Conservation (phyloP, 1,139 yeast genomes). For the Nakaseomyces uthaithaninus region DNA sequence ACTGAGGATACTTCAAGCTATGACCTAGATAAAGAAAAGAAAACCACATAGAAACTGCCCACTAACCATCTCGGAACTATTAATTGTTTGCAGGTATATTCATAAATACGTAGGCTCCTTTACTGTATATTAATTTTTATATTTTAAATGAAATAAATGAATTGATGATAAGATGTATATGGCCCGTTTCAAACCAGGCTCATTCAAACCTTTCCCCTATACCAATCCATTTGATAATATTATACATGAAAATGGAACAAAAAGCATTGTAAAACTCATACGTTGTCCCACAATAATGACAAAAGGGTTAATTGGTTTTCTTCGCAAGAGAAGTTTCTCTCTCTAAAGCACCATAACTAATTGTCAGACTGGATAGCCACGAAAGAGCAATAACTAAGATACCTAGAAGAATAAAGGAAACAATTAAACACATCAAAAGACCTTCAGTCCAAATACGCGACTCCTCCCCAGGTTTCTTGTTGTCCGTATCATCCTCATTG, state of each 20-base stretch:
- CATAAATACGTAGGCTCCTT: not conserved
- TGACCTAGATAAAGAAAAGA: conserved; percentile 11
- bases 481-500: not conserved
- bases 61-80: too few species aligned
- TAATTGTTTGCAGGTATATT: not conserved
- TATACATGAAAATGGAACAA: not conserved
- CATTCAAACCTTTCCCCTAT: too few species aligned
- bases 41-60: conserved; percentile 2
- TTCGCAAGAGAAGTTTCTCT: conserved; percentile 56
- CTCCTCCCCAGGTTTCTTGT: not conserved
- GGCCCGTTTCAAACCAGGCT: too few species aligned
- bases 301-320: conserved; percentile 55
- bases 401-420: conserved; percentile 44
- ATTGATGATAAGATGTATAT: too few species aligned
- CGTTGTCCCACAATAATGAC: too few species aligned
- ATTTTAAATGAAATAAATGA: too few species aligned
- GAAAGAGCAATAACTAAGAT: conserved; percentile 48
- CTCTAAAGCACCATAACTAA: conserved; percentile 62
- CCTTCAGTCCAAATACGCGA: conserved; percentile 39
- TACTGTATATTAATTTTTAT: too few species aligned
- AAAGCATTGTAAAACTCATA: not conserved
- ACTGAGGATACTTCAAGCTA: conserved; percentile 55
- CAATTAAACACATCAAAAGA: conserved; percentile 55
- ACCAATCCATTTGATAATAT: too few species aligned
- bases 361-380: conserved; percentile 56